phyloP scores from a whole-genome alignment of 495 filamentous ascomycete species.

The Trichoderma parareesei region DNA sequence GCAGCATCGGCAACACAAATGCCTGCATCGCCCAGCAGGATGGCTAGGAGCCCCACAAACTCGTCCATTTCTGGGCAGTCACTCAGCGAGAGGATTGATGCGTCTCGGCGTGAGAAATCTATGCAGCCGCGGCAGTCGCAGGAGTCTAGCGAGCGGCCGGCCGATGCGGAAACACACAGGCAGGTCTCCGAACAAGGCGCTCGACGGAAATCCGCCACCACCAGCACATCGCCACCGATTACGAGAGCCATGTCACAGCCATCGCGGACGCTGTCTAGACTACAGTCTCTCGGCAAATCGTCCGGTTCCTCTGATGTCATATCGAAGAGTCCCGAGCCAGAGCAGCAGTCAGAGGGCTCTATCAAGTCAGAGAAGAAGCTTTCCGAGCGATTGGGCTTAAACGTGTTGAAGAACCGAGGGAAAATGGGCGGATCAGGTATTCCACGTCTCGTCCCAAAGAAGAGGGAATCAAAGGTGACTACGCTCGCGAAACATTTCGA shows the following conservation, averaged over 20 bases:
- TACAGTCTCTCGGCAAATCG: conserved; percentile 27
- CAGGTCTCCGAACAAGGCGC: conserved; percentile 29
- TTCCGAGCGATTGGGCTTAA: conserved; percentile 54
- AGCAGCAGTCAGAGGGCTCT: conserved; percentile 20
- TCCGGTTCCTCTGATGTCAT: conserved; percentile 23
- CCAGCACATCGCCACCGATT: conserved; percentile 54
- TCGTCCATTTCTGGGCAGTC: conserved; percentile 17
- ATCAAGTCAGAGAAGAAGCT: conserved; percentile 62
- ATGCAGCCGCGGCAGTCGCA: conserved; percentile 20
- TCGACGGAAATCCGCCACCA: conserved; percentile 30
- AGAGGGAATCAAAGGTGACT: conserved; percentile 68
- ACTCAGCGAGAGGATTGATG: conserved; percentile 42
- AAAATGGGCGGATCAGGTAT: conserved; percentile 69
- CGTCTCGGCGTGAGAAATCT: conserved; percentile 36
- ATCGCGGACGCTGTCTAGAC: conserved; percentile 24
- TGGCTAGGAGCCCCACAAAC: neutral
- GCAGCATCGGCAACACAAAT: neutral
- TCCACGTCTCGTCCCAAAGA: conserved; percentile 69
- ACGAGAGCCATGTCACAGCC: conserved; percentile 67
- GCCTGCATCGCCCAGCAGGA: neutral
- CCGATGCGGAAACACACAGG: conserved; percentile 14
- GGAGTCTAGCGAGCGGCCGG: conserved; percentile 13
- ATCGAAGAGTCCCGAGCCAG: conserved; percentile 23
- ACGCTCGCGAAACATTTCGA: conserved; percentile 92
- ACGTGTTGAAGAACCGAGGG: conserved; percentile 50